Conservation (phyloP, 192 early-diverging fungal genomes). For the Gorgonomyces haynaldii region DNA sequence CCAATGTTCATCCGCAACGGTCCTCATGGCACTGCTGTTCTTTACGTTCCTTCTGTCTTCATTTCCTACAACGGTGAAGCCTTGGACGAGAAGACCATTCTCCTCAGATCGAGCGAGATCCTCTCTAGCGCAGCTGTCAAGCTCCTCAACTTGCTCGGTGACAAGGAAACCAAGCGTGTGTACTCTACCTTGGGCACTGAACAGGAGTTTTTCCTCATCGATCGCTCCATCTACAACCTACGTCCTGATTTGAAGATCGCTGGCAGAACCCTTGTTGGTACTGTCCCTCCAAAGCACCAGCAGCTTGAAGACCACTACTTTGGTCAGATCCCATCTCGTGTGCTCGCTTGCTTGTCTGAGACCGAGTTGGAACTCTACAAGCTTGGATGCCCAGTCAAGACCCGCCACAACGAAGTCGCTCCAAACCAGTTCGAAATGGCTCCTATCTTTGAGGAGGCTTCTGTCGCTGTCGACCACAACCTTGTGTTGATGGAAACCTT, state of each 20-base stretch:
- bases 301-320: constrained; percentile 99
- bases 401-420: constrained; percentile 98
- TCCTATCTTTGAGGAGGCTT: constrained; percentile 95
- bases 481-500: constrained; percentile 94
- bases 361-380: constrained; percentile 85
- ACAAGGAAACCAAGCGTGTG: constrained; percentile 67
- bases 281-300: constrained; percentile 93
- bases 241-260: constrained; percentile 94
- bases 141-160: constrained; percentile 70
- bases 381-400: constrained; percentile 97
- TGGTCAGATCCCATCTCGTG: constrained; percentile 88
- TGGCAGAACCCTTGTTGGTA: constrained; percentile 87
- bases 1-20: constrained; percentile 93
- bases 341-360: constrained; percentile 85
- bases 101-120: constrained; percentile 82
- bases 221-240: constrained; percentile 85
- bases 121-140: constrained; percentile 70
- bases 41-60: constrained; percentile 96
- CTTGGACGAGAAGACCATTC: constrained; percentile 96
- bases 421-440: constrained; percentile 97
- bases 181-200: constrained; percentile 91
- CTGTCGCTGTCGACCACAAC: constrained; percentile 97
- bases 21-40: constrained; percentile 81
- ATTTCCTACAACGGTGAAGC: constrained; percentile 99
- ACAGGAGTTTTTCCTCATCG: constrained; percentile 98